A percentile compares a stretch with the other conserved stretches of the same genome.
phyloP scores from a whole-genome alignment of 1,284 basidiomycete genomes.

The Tetrapyrgos nigripes region DNA sequence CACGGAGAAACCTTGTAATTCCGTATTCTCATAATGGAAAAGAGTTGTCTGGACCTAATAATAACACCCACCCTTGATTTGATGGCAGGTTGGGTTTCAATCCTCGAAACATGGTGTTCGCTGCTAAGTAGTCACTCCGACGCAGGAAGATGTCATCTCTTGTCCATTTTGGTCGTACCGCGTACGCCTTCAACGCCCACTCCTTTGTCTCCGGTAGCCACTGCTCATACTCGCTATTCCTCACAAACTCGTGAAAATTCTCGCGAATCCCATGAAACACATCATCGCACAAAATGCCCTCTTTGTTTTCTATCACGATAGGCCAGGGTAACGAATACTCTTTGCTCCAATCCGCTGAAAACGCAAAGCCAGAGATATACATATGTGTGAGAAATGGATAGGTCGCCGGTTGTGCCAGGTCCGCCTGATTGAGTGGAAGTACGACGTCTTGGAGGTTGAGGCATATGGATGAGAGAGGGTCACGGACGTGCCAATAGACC shows the following conservation, averaged over 20 bases:
- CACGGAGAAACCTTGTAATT: background rate
- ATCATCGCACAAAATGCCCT: slow-evolving; percentile 56
- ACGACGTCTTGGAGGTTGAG: slow-evolving; percentile 31
- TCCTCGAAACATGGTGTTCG: slow-evolving; percentile 57
- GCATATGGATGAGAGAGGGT: slow-evolving; percentile 28
- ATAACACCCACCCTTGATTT: slow-evolving; percentile 59
- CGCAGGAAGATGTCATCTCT: slow-evolving; percentile 32
- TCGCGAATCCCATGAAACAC: slow-evolving; percentile 51
- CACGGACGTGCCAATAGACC: slow-evolving; percentile 54
- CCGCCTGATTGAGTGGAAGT: slow-evolving; percentile 34
- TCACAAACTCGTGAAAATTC: slow-evolving; percentile 53
- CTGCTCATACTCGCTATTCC: slow-evolving; percentile 43
- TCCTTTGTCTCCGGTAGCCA: slow-evolving; percentile 42
- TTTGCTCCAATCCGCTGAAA: slow-evolving; percentile 32
- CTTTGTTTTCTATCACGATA: slow-evolving; percentile 50
- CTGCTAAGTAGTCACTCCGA: slow-evolving; percentile 59
- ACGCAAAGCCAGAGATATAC: slow-evolving; percentile 44
- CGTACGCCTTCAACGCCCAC: slow-evolving; percentile 41
- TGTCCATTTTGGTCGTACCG: slow-evolving; percentile 29
- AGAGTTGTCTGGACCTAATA: slow-evolving; percentile 17
- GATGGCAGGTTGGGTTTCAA: slow-evolving; percentile 53
- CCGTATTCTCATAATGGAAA: background rate
- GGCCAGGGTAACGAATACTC: slow-evolving; percentile 55
- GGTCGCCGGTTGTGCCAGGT: slow-evolving; percentile 63
- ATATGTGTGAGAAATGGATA: slow-evolving; percentile 60